Base-by-base conservation (phyloP, 78 protist species). In the Dictyostelium purpureum region DNA sequence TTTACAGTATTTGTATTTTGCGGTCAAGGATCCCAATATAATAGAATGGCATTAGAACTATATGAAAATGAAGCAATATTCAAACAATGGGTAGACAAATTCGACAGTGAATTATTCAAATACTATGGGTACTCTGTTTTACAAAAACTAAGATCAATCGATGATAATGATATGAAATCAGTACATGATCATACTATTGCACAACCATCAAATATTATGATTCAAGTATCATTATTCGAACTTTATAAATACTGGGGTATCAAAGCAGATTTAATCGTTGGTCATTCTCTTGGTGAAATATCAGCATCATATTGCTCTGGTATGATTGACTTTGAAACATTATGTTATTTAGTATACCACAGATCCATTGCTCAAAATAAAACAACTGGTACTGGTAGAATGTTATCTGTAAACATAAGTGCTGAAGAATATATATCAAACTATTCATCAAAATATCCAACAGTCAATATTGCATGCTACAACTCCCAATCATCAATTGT, bases 231-330 rank as follows among this genome's bases (percentile, higher is more conserved):
- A 47, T 71, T 71, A 4, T 24, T 71, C 47, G 61, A 71, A 47
- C 28, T 45, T 3, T 47, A 45, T 28, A 42, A 71, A 71, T 16
- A 47, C 28, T 71, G 56, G 56, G 79, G 79, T 16, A 14, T 71
- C 11, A 19, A 42, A 6, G 31, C 79, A 45, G 18, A 28, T 4
- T 24, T 10, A 10, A 31, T 71, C 28, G 61, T 71, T 71, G 79
- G 79, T 21, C 45, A 76, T 28, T 47, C 78, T 57, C 14, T 81
- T 16, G 89, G 89, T 31, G 89, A 81, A 40, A 33, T 81, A 21
- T 0, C 89, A n/a, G 77, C 89, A 21, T 0, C 89, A 0, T 26
- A 14, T 37, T 57, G 66, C 24, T 51, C 79, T 1, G 77, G 77
- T 14, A 38, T 52, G 37, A 40, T 81, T 31, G 16, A n/a, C 4